Evolutionary conservation across 176 grass and related monocot genomes (phyloP).

Genomic region (Zea luxurians): DNA sequence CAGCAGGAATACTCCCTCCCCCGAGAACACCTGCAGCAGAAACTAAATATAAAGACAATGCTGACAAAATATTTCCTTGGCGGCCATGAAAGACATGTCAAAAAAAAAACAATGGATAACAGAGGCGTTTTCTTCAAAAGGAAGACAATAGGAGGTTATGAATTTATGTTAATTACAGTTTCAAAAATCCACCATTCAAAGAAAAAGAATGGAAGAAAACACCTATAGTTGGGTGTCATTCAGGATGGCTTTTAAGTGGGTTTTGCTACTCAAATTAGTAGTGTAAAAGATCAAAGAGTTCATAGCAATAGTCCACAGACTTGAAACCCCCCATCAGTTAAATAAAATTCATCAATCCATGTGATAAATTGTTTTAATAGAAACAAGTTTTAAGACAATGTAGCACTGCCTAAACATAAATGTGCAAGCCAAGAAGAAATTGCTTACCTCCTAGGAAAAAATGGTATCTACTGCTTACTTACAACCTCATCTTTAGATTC

Average conservation of each 20-base stretch:
- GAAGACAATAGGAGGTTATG: neutral
- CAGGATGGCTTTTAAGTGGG: neutral
- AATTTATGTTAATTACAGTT: neutral
- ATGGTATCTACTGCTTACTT: conserved; percentile 34
- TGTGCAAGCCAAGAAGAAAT: neutral
- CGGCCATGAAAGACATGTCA: neutral
- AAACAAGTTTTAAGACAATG: neutral
- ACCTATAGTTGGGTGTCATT: neutral
- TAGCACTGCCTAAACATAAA: conserved; percentile 1
- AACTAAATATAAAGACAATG: conserved; percentile 15
- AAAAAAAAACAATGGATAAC: neutral
- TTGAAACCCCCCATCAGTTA: conserved; percentile 6
- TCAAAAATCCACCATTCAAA: neutral
- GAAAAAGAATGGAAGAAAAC: neutral
- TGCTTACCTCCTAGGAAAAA: conserved; percentile 46
- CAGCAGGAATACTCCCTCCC: conserved; percentile 12
- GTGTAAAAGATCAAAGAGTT: neutral
- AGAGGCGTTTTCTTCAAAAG: neutral
- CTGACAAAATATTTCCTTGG: neutral
- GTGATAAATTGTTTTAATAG: neutral
- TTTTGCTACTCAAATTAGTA: neutral
- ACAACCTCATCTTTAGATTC: conserved; percentile 64
- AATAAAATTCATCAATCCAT: neutral
- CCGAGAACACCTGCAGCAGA: conserved; percentile 28
- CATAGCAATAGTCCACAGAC: neutral